Evolutionary conservation across 768 basidiomycete species (phyloP).

Genomic region (Termitomyces sp.): DNA sequence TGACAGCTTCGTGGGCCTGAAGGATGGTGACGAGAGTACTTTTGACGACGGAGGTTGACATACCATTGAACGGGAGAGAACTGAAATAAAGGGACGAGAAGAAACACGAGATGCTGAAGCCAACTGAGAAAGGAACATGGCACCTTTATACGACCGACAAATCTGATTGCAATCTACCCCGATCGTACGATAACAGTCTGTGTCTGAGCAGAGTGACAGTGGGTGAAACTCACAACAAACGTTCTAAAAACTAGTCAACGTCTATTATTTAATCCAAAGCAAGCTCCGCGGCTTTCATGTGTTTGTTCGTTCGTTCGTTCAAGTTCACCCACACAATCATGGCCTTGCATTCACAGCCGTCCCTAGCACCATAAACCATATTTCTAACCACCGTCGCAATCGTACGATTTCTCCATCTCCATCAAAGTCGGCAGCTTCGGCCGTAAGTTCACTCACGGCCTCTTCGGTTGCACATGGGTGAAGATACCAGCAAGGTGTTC

Average conservation of each 20-base stretch:
- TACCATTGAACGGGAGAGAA: conserved; percentile 52
- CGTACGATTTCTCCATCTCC: conserved; percentile 19
- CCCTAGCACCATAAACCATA: conserved; percentile 77
- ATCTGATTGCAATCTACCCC: conserved; percentile 21
- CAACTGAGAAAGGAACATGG: conserved; percentile 45
- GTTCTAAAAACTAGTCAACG: neutral
- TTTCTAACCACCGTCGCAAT: conserved; percentile 55
- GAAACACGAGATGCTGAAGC: conserved; percentile 32
- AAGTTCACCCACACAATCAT: neutral
- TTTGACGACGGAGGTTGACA: conserved; percentile 9
- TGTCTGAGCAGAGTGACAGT: conserved; percentile 2
- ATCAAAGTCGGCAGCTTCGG: conserved; percentile 20
- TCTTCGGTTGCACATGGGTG: conserved; percentile 80
- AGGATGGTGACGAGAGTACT: conserved; percentile 1
- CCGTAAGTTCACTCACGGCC: conserved; percentile 67
- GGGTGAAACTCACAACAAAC: neutral
- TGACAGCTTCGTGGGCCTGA: conserved; percentile 78
- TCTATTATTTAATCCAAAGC: conserved; percentile 2
- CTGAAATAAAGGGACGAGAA: conserved; percentile 33
- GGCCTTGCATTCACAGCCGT: conserved; percentile 53
- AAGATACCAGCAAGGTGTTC: conserved; percentile 76
- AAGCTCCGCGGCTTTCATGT: conserved; percentile 19
- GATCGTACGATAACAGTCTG: conserved; percentile 35
- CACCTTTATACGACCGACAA: conserved; percentile 24
- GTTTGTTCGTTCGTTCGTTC: conserved; percentile 4